phyloP scores from a whole-genome alignment of 345 rosid species.

The Citrus sinensis region DVS_A1.0 CM039162.1:5554001-5554500 shows the following conservation, averaged over 20 bases:
- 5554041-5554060: conserved; percentile 25
- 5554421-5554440: neutral
- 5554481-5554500: conserved; percentile 19
- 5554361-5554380: neutral
- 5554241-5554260: neutral
- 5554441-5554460: neutral
- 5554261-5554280: neutral
- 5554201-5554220: too few relatives aligned
- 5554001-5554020: conserved; percentile 21
- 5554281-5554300: neutral
- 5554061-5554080: conserved; percentile 21
- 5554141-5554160: neutral
- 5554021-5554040: conserved; percentile 20
- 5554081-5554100: conserved; percentile 23
- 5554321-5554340: neutral
- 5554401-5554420: neutral
- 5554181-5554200: too few relatives aligned
- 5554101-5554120: conserved; percentile 21
- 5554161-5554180: neutral
- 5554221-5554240: neutral
- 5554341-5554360: neutral
- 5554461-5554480: neutral
- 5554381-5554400: neutral
- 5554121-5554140: conserved; percentile 16
- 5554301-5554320: neutral